A percentile compares a stretch with the other conserved stretches of the same genome.
Conservation (phyloP, 169 alveolate species). For the Babesia bovis region DNA sequence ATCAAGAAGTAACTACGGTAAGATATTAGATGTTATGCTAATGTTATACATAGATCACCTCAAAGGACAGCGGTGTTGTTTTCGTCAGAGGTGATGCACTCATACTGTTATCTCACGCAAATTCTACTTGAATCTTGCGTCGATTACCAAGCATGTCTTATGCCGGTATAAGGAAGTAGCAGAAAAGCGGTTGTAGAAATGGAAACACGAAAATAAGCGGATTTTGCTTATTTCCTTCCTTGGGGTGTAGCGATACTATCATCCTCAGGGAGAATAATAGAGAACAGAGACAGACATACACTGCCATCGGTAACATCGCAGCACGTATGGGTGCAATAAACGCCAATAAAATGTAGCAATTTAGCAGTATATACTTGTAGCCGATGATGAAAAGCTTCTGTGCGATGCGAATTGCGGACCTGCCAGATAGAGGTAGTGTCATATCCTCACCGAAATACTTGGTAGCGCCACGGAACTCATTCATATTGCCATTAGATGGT, state of each 20-base stretch:
- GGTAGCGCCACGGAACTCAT: background rate
- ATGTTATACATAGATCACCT: slow-evolving; percentile 27
- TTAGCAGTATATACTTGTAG: slow-evolving; percentile 56
- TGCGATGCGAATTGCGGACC: slow-evolving; percentile 8
- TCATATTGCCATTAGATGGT: background rate
- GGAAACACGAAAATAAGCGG: slow-evolving; percentile 59
- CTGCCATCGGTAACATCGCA: slow-evolving; percentile 4
- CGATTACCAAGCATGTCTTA: too few relatives aligned
- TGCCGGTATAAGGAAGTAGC: slow-evolving; percentile 50
- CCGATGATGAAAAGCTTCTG: slow-evolving; percentile 51
- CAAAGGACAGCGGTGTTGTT: slow-evolving; percentile 76
- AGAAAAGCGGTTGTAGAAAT: slow-evolving; percentile 52
- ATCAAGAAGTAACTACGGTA: slow-evolving; percentile 51
- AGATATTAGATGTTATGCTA: background rate
- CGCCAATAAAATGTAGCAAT: slow-evolving; percentile 32
- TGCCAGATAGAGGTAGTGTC: slow-evolving; percentile 5
- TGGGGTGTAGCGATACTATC: slow-evolving; percentile 28
- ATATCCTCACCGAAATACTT: slow-evolving; percentile 31
- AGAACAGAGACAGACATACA: slow-evolving; percentile 28
- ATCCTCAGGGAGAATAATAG: slow-evolving; percentile 47
- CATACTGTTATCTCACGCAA: slow-evolving; percentile 82
- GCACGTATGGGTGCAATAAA: slow-evolving; percentile 20
- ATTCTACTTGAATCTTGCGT: slow-evolving; percentile 1
- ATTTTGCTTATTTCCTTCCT: slow-evolving; percentile 1
- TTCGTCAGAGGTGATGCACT: slow-evolving; percentile 89